Percentiles rank a stretch among this genome's conserved stretches.
Evolutionary conservation across 768 basidiomycete genomes (phyloP).

Genomic region (Termitomyces sp.): DNA sequence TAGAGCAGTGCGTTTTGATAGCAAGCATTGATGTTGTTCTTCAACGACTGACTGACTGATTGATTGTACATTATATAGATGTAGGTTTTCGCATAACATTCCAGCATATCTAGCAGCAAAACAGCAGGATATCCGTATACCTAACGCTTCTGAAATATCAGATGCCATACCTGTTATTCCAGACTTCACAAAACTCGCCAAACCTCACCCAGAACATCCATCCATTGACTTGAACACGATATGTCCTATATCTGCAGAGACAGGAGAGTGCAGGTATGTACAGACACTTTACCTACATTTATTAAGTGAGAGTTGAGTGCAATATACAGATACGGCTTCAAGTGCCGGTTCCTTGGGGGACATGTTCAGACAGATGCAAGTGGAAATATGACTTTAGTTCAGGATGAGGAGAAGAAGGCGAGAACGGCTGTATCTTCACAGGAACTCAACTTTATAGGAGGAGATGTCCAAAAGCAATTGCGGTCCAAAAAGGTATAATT

Average conservation of each 20-base stretch:
- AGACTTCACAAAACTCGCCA: slow-evolving; percentile 19
- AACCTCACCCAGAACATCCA: slow-evolving; percentile 25
- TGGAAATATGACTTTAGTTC: slow-evolving; percentile 36
- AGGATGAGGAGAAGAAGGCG: slow-evolving; percentile 57
- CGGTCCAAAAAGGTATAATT: slow-evolving; percentile 57
- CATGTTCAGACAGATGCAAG: slow-evolving; percentile 52
- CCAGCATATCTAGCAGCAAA: slow-evolving; percentile 71
- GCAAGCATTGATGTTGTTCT: not conserved
- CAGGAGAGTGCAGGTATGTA: slow-evolving; percentile 64
- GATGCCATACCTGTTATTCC: slow-evolving; percentile 47
- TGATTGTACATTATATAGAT: slow-evolving; percentile 35
- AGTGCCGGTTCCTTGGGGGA: slow-evolving; percentile 85
- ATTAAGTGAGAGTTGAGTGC: not conserved
- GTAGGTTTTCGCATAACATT: slow-evolving; percentile 78
- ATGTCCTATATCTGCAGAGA: slow-evolving; percentile 65
- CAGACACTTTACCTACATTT: not conserved
- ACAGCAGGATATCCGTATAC: slow-evolving; percentile 63
- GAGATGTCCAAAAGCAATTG: slow-evolving; percentile 53
- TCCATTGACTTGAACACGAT: slow-evolving; percentile 40
- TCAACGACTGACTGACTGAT: not conserved
- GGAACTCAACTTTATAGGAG: slow-evolving; percentile 68
- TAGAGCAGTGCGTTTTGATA: slow-evolving; percentile 37
- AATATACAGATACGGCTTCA: slow-evolving; percentile 63
- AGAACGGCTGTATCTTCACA: slow-evolving; percentile 36
- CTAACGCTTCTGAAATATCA: slow-evolving; percentile 35